These are phyloP conservation scores for Tetraselmis chui DNA, from an alignment of 139 green algal species.

Conservation along the genomic window DNA sequence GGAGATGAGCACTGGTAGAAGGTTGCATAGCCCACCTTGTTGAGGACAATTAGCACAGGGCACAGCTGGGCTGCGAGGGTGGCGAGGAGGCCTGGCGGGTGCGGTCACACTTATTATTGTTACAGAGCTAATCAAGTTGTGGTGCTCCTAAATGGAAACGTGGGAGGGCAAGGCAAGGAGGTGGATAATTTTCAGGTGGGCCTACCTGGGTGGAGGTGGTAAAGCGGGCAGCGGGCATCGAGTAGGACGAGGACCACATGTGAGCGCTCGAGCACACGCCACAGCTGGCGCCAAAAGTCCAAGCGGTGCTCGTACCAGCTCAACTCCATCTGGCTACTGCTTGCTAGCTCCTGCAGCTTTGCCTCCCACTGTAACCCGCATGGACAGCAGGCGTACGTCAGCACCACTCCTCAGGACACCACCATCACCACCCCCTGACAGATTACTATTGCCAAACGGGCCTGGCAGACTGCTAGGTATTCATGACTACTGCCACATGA, in stretches of 20 bases:
- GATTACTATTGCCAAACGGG: too few relatives aligned
- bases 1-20: too few relatives aligned
- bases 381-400: too few relatives aligned
- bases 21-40: slow-evolving; percentile 38
- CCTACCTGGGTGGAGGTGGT: slow-evolving; percentile 25
- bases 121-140: too few relatives aligned
- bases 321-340: slow-evolving; percentile 10
- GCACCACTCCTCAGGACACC: not conserved
- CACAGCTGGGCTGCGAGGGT: slow-evolving; percentile 2
- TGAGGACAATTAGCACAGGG: slow-evolving; percentile 49
- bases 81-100: not conserved
- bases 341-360: not conserved
- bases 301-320: slow-evolving; percentile 51
- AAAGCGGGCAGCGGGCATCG: slow-evolving; percentile 34
- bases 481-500: not conserved
- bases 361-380: not conserved
- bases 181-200: too few relatives aligned
- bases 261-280: slow-evolving; percentile 52
- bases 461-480: not conserved
- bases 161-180: too few relatives aligned
- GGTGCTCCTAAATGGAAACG: too few relatives aligned
- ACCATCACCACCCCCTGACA: not conserved
- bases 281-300: slow-evolving; percentile 64
- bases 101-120: too few relatives aligned
- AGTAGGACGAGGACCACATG: slow-evolving; percentile 48